Base-by-base conservation (phyloP, 1,284 basidiomycete genomes). In the Trametes polyzona region DNA sequence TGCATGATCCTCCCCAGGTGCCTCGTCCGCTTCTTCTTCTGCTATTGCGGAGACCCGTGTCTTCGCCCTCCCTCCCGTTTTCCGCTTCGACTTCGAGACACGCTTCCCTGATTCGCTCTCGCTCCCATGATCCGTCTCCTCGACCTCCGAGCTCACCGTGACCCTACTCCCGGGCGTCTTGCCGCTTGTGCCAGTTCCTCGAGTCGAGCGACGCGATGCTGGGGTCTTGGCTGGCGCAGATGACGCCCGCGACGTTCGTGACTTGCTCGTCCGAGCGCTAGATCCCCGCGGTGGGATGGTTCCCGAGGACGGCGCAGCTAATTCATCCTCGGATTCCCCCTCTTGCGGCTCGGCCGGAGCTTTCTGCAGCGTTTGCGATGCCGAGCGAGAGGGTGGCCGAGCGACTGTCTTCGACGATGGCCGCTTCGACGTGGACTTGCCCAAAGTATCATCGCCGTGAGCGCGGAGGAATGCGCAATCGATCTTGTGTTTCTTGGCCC, bases 391-490 rank as follows among this genome's bases (percentile, higher is more conserved):
- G 9, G 55, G 51, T 4, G 64, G 57, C 40, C 65, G 64, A 17
- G 65, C 35, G 8, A 50, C 51, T 9, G 54, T 44, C n/a, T 61
- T 65, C 10, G 62, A 59, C 8, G 66, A 24, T 4, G 65, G 53
- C 19, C 64, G 62, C 7, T 67, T 66, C 21, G 61, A 48, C 1
- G 66, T 65, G 10, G 62, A 62, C 35, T 65, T 63, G 39, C 47
- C 26, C 16, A 63, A 59, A 16, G 59, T 41, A 26, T 44, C 58
- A 35, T 12, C 66, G 37, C 37, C 64, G 59, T 47, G 65, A 32
- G 37, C 70, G 58, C 57, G 57, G 36, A 89, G 80, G 68, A 89
- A 87, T 0, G 83, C 76, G 66, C 87, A 89, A 0, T 71, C 59
- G 4, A 57, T 64, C 12, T 73, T 72, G 0, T 76, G 71, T 67